Percentiles rank a stretch among this genome's conserved stretches.
These are phyloP conservation scores for Heliamphora pulchella DNA, from an alignment of 179 eudicot species.

Conservation along the genomic window DNA sequence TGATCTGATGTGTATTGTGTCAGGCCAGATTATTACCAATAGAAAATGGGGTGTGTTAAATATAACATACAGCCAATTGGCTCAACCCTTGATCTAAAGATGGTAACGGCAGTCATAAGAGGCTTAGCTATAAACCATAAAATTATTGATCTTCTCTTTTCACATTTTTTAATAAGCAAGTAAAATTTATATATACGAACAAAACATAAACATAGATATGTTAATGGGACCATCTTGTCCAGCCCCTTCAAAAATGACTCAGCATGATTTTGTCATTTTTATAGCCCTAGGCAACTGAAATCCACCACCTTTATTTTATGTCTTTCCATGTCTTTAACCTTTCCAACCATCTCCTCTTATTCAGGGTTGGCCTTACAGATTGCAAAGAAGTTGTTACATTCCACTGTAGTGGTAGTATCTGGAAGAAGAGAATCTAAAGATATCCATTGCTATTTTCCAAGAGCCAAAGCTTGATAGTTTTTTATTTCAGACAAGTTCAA, in stretches of 20 bases:
- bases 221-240: not conserved
- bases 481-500: too few relatives aligned
- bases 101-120: not conserved
- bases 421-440: not conserved
- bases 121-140: not conserved
- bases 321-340: too few relatives aligned
- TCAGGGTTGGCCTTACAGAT: not conserved
- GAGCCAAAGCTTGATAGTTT: too few relatives aligned
- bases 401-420: not conserved
- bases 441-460: not conserved
- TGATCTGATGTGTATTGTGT: not conserved
- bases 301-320: too few relatives aligned
- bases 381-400: not conserved
- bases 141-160: too few relatives aligned
- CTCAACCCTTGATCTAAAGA: not conserved
- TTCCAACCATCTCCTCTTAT: not conserved
- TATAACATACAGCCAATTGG: not conserved
- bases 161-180: too few relatives aligned
- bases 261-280: not conserved
- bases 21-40: not conserved
- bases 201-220: too few relatives aligned
- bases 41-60: not conserved
- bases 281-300: too few relatives aligned
- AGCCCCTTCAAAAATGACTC: not conserved
- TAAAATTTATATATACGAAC: too few relatives aligned